phyloP scores from a whole-genome alignment of 495 filamentous ascomycete species.

The Penicillium crystallinum region DNA sequence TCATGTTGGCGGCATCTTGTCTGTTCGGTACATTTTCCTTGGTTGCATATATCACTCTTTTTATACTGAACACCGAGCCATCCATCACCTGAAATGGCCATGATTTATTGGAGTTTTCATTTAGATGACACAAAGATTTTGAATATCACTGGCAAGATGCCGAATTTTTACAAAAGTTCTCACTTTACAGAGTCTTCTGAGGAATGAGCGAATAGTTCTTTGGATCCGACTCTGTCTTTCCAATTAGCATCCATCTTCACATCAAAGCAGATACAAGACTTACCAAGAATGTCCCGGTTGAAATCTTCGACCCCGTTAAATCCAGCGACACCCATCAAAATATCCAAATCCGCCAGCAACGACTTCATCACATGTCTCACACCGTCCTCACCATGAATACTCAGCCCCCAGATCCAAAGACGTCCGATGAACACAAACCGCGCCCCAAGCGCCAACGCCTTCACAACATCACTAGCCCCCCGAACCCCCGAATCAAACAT shows the following conservation, averaged over 20 bases:
- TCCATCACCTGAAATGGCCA: neutral
- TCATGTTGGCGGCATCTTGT: neutral
- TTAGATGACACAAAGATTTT: neutral
- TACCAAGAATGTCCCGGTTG: slow-evolving; percentile 35
- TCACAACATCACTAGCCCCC: slow-evolving; percentile 52
- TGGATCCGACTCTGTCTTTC: slow-evolving; percentile 35
- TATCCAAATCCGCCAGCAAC: slow-evolving; percentile 62
- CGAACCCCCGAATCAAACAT: slow-evolving; percentile 62
- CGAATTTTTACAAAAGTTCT: neutral
- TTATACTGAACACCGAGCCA: neutral
- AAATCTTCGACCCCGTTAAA: slow-evolving; percentile 52
- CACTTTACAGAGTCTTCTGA: slow-evolving; percentile 27
- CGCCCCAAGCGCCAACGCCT: slow-evolving; percentile 60
- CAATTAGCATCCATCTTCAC: neutral
- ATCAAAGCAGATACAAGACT: slow-evolving; percentile 5
- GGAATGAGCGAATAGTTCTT: slow-evolving; percentile 40
- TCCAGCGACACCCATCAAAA: slow-evolving; percentile 60
- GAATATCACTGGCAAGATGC: neutral
- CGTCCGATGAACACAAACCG: slow-evolving; percentile 60
- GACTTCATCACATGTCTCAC: slow-evolving; percentile 62
- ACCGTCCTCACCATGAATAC: slow-evolving; percentile 55
- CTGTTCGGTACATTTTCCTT: neutral
- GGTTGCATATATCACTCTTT: slow-evolving; percentile 11
- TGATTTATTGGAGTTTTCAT: neutral
- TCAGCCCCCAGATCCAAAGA: slow-evolving; percentile 58